phyloP scores from a whole-genome alignment of 352 stramenopile genomes.

The Pythium periplocum region DNA sequence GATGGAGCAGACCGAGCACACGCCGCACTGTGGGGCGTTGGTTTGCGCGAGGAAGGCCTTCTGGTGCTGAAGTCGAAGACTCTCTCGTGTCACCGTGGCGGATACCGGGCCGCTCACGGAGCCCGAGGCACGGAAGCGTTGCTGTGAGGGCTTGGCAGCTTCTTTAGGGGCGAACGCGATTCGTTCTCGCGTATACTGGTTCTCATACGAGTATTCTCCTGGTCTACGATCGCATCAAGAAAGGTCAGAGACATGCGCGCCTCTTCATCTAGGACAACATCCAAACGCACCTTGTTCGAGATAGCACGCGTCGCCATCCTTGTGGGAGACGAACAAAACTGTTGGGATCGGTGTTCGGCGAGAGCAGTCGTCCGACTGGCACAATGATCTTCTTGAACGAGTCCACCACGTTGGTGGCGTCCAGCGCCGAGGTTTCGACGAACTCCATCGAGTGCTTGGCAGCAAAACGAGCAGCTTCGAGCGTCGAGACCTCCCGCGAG shows the following conservation, averaged over 20 bases:
- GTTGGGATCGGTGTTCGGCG: constrained; percentile 41
- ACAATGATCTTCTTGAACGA: constrained; percentile 88
- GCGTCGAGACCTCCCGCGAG: constrained; percentile 78
- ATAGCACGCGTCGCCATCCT: constrained; percentile 78
- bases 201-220: constrained; percentile 85
- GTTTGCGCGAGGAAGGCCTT: constrained; percentile 75
- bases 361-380: constrained; percentile 71
- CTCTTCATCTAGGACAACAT: too few species aligned
- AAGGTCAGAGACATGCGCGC: too few species aligned
- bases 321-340: constrained; percentile 64
- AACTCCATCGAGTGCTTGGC: constrained; percentile 82
- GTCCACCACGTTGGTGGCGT: constrained; percentile 84
- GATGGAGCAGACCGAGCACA: constrained; percentile 55
- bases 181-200: constrained; percentile 87
- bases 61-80: constrained; percentile 79
- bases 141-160: constrained; percentile 79
- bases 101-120: constrained; percentile 26
- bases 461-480: constrained; percentile 81
- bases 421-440: constrained; percentile 78
- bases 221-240: constrained; percentile 25
- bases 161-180: constrained; percentile 85
- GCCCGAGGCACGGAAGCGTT: constrained; percentile 57
- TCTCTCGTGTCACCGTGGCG: constrained; percentile 78
- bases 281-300: constrained; percentile 42
- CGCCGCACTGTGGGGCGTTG: constrained; percentile 56